A percentile compares a stretch with the other conserved stretches of the same genome.
These are phyloP conservation scores for Coemansia sp. DNA, from an alignment of 192 early-diverging fungal species.

Conservation along the genomic window DNA sequence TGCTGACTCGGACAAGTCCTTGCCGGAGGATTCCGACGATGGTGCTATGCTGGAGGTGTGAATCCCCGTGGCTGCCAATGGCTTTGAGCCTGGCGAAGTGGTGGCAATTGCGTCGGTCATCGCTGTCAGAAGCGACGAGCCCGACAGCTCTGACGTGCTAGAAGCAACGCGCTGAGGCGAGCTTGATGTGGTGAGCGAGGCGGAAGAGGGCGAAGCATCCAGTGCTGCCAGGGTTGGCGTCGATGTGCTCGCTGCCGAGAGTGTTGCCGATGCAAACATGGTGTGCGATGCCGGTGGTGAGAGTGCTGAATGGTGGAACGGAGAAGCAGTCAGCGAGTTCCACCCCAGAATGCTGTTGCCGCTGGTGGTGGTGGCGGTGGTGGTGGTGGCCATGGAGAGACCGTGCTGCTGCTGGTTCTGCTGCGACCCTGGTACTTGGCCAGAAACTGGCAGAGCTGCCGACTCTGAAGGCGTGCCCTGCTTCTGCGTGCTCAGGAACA, in stretches of 20 bases:
- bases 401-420: slow-evolving; percentile 14
- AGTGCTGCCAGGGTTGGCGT: slow-evolving; percentile 3
- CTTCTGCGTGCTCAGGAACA: slow-evolving; percentile 34
- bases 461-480: slow-evolving; percentile 4
- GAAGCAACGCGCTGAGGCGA: neutral
- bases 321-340: slow-evolving; percentile 35
- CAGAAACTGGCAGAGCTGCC: neutral
- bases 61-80: slow-evolving; percentile 34
- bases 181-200: neutral
- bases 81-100: slow-evolving; percentile 22
- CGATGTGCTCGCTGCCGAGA: neutral
- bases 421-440: neutral
- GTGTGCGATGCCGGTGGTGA: slow-evolving; percentile 5
- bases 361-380: too few species aligned
- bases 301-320: slow-evolving; percentile 17
- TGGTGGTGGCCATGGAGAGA: neutral
- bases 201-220: neutral
- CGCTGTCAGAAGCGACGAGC: slow-evolving; percentile 20
- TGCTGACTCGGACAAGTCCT: slow-evolving; percentile 60
- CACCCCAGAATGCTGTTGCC: slow-evolving; percentile 27
- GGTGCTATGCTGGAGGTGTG: slow-evolving; percentile 35
- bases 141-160: neutral
- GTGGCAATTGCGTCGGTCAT: slow-evolving; percentile 23
- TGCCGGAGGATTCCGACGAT: slow-evolving; percentile 44
- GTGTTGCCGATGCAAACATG: slow-evolving; percentile 12